These are phyloP conservation scores for Craspedostauros australis DNA, from an alignment of 108 stramenopile species.

Conservation along the genomic window DNA sequence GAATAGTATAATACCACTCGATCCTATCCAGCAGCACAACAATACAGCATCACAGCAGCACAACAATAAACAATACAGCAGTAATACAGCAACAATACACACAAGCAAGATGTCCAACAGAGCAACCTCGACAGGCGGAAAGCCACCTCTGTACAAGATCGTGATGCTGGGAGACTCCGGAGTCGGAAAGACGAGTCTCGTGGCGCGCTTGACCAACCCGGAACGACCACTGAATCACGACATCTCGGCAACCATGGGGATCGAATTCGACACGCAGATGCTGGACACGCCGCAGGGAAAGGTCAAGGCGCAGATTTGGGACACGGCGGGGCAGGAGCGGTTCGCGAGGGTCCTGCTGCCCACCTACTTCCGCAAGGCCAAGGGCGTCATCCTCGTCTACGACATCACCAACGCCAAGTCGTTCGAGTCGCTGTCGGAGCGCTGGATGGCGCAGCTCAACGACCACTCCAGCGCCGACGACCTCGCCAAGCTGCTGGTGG, in stretches of 20 bases:
- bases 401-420: slow-evolving; percentile 82
- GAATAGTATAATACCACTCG: too few species aligned
- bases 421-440: slow-evolving; percentile 66
- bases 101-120: slow-evolving; percentile 32
- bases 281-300: slow-evolving; percentile 84
- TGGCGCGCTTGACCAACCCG: slow-evolving; percentile 81
- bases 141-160: slow-evolving; percentile 89
- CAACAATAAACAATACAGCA: not conserved
- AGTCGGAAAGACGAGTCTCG: slow-evolving; percentile 85
- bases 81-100: not conserved
- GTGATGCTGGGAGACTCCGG: slow-evolving; percentile 93
- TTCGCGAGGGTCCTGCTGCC: slow-evolving; percentile 86
- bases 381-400: slow-evolving; percentile 87
- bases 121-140: slow-evolving; percentile 74
- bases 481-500: slow-evolving; percentile 78
- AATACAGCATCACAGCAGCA: not conserved
- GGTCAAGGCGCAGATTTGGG: slow-evolving; percentile 94
- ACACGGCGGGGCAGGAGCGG: slow-evolving; percentile 90
- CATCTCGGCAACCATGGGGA: slow-evolving; percentile 91
- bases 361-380: slow-evolving; percentile 89
- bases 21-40: too few species aligned
- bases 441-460: slow-evolving; percentile 85
- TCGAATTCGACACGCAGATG: slow-evolving; percentile 94
- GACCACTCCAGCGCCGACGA: slow-evolving; percentile 81
- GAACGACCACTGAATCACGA: slow-evolving; percentile 83